Percentiles rank a stretch among this genome's conserved stretches.
Conservation (phyloP, 2,329 filamentous ascomycete genomes). For the Pezicula rhizophila region DNA sequence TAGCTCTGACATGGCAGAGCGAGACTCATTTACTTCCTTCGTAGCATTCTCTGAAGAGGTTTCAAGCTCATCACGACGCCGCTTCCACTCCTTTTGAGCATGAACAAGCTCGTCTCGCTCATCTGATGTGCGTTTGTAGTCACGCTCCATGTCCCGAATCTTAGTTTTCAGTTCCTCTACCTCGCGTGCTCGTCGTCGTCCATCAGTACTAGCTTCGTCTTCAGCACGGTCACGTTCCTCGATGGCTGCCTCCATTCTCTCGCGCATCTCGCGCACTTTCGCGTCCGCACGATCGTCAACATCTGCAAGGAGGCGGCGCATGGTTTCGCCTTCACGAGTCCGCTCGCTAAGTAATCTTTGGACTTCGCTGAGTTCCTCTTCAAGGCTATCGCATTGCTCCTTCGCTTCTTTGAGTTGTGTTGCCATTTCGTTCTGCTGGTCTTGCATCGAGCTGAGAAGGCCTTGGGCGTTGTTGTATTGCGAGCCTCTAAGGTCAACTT, state of each 20-base stretch:
- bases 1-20: constrained; percentile 69
- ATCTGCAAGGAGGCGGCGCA: constrained; percentile 82
- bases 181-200: constrained; percentile 72
- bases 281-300: constrained; percentile 77
- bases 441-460: constrained; percentile 84
- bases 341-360: constrained; percentile 82
- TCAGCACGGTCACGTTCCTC: constrained; percentile 91
- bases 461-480: constrained; percentile 83
- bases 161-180: constrained; percentile 77
- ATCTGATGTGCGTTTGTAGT: constrained; percentile 61
- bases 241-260: constrained; percentile 81
- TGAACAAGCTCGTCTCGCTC: constrained; percentile 75
- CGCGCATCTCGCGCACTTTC: constrained; percentile 81
- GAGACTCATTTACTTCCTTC: constrained; percentile 70
- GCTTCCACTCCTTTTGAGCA: constrained; percentile 68
- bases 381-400: constrained; percentile 74
- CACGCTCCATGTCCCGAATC: constrained; percentile 74
- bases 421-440: constrained; percentile 81
- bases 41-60: constrained; percentile 59
- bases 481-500: constrained; percentile 75
- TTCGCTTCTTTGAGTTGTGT: constrained; percentile 88
- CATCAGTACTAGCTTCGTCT: constrained; percentile 77
- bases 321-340: constrained; percentile 87
- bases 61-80: constrained; percentile 71
- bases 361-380: constrained; percentile 87